Evolutionary conservation across 305 asterid species (phyloP), one percentile per base, ranked within the genome.

Genomic region (Fraxinus platypoda): DNA sequence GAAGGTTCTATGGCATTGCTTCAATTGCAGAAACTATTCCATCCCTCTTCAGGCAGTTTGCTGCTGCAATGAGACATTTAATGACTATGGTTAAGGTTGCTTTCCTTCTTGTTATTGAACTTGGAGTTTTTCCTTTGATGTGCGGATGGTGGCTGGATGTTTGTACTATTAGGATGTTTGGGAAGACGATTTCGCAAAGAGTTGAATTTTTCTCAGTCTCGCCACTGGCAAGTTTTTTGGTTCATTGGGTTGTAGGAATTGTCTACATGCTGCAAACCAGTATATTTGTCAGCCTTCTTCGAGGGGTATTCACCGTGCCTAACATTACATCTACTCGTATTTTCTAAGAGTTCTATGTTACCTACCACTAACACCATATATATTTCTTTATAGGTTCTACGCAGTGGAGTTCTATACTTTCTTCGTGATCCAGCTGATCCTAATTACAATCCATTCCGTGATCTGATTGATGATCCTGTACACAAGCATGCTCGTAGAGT

Each of bases 371-470:
- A 80, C 70, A 75, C 30, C 49, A 3, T 80, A 3, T 83, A 31
- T 49, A 71, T 85, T 37, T 86, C 38, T 74, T 31, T 84, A 81
- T 86, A 95, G 99, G 99, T 95, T 79, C 83, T 95, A 83, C 98
- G 99, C 80, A 88, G 75, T 85, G 99, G 98, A 76, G 99, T 95
- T 80, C 97, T 94, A 68, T 95, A 94, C 89, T 95, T 95, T 57
- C 99, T 95, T 76, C 94, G 98, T 43, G 98, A 95, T 87, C 99
- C 99, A 71, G 99, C 98, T n/a, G 99, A 95, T 90, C 99, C 99
- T 38, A 95, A 95, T 86, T 95, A 94, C 91, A 95, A 95, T 86
- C 99, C 99, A 30, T 95, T 95, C 88, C 97, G 99, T 76, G 99
- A 95, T 87, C 89, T 95, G 84, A 95, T 95, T 82, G 98, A 95